Conservation (phyloP, 2,329 filamentous ascomycete genomes). For the Seiridium unicorne region DNA sequence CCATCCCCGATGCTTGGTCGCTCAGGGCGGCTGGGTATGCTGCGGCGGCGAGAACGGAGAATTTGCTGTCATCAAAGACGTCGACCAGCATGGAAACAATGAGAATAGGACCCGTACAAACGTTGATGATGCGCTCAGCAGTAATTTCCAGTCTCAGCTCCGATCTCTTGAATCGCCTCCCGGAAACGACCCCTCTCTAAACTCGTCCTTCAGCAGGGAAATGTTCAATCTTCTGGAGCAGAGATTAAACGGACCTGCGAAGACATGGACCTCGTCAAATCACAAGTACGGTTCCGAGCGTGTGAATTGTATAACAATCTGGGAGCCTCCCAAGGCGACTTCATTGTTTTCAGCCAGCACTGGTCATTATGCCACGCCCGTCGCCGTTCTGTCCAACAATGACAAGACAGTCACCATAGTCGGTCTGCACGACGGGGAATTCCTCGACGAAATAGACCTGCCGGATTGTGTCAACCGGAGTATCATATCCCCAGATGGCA, state of each 20-base stretch:
- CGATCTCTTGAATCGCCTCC: constrained; percentile 19
- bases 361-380: constrained; percentile 45
- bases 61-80: constrained; percentile 72
- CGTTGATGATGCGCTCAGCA: constrained; percentile 22
- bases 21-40: constrained; percentile 83
- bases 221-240: constrained; percentile 30
- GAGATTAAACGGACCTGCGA: constrained; percentile 35
- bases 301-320: constrained; percentile 67
- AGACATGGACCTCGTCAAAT: constrained; percentile 47
- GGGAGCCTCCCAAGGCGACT: constrained; percentile 47
- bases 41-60: constrained; percentile 87
- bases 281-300: constrained; percentile 57
- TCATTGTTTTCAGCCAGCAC: constrained; percentile 20
- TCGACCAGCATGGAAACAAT: constrained; percentile 25
- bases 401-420: constrained; percentile 87
- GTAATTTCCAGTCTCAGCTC: constrained; percentile 18
- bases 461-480: constrained; percentile 90
- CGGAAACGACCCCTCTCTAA: constrained; percentile 31
- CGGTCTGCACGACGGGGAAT: constrained; percentile 62
- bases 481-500: constrained; percentile 87
- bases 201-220: constrained; percentile 27
- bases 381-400: constrained; percentile 85
- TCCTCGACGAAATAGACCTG: constrained; percentile 70
- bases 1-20: constrained; percentile 82
- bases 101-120: constrained; percentile 8